These are phyloP conservation scores for Dioszegia hungarica DNA, from an alignment of 768 basidiomycete species.

Conservation along the genomic window DNA sequence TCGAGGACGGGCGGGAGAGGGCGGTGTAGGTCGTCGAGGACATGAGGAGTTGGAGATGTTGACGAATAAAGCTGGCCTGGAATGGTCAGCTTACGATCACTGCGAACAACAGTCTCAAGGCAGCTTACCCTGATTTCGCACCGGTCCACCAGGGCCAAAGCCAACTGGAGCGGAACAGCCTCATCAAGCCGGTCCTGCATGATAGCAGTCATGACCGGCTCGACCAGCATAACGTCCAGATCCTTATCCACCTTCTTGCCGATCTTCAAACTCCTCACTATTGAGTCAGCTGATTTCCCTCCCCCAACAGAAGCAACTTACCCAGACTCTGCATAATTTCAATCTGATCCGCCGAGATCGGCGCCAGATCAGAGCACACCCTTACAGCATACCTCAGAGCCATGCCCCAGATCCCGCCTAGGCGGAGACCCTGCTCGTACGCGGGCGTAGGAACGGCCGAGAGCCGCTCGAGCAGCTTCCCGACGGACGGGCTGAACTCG, in stretches of 20 bases:
- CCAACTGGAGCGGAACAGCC: constrained; percentile 51
- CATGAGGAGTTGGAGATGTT: constrained; percentile 65
- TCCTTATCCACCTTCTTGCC: constrained; percentile 6
- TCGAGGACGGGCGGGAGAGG: constrained; percentile 15
- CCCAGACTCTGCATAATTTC: constrained; percentile 5
- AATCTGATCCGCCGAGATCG: background rate
- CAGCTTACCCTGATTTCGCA: constrained; percentile 62
- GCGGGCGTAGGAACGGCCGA: background rate
- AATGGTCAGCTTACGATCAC: background rate
- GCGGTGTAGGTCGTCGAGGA: constrained; percentile 60
- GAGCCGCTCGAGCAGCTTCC: background rate
- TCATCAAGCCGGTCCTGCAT: constrained; percentile 58
- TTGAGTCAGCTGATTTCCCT: background rate
- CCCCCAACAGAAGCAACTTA: constrained; percentile 7
- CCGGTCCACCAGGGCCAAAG: constrained; percentile 50
- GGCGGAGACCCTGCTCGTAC: background rate
- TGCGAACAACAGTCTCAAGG: no score
- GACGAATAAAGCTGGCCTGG: constrained; percentile 42
- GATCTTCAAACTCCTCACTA: background rate
- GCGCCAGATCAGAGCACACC: constrained; percentile 11
- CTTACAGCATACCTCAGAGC: constrained; percentile 10
- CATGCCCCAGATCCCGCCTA: background rate
- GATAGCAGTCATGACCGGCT: constrained; percentile 64
- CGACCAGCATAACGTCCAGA: constrained; percentile 54
- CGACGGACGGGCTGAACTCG: background rate